Evolutionary conservation across 345 rosid genomes (phyloP).

Genomic region (Pugionium dolabratum): DNA sequence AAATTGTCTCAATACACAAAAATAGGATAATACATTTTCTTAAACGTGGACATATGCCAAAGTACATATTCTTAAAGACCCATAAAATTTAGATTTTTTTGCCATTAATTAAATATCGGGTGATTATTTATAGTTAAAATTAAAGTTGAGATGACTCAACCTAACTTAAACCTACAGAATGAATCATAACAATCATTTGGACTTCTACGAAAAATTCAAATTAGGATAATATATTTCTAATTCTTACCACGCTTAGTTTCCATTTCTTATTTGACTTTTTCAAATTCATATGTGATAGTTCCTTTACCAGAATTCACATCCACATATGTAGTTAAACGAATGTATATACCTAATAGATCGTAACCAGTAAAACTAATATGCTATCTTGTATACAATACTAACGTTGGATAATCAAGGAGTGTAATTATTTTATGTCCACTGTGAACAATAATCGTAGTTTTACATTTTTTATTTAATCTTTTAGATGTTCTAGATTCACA

Average conservation of each 20-base stretch:
- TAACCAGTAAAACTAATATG: background rate
- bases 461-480: background rate
- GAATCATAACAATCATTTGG: too few relatives aligned
- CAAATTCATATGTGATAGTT: conserved; percentile 8
- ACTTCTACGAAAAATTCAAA: background rate
- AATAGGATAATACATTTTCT: conserved; percentile 23
- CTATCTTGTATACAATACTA: background rate
- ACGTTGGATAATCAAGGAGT: conserved; percentile 9
- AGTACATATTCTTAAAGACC: too few relatives aligned
- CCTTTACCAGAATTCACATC: conserved; percentile 30
- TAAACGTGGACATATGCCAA: too few relatives aligned
- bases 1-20: background rate
- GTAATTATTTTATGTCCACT: conserved; percentile 4
- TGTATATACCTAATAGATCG: background rate
- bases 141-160: too few relatives aligned
- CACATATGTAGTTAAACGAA: conserved; percentile 22
- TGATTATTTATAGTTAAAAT: too few relatives aligned
- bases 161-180: too few relatives aligned
- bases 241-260: conserved; percentile 33
- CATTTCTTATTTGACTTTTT: conserved; percentile 31
- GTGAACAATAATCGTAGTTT: conserved; percentile 1
- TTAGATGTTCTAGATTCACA: conserved; percentile 28
- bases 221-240: conserved; percentile 31
- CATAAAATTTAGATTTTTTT: too few relatives aligned
- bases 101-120: too few relatives aligned